These are phyloP conservation scores for Aspergillus alliaceus DNA, from an alignment of 2,329 filamentous ascomycete genomes.

Conservation along the genomic window DNA sequence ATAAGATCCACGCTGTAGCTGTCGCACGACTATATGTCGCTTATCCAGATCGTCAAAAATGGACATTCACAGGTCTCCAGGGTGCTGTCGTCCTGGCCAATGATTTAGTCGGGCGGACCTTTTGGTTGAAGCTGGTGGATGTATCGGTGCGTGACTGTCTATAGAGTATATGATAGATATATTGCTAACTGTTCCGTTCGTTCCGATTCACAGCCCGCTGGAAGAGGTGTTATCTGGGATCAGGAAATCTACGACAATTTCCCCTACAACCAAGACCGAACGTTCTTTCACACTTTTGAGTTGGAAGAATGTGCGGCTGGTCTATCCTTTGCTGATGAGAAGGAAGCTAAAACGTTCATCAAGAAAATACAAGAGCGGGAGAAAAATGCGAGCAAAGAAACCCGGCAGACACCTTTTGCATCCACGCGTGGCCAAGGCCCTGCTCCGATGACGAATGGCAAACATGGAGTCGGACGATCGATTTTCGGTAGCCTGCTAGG, in stretches of 20 bases:
- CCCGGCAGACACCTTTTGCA: constrained; percentile 72
- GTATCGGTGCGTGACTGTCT: constrained; percentile 71
- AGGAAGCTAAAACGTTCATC: constrained; percentile 93
- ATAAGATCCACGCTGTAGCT: constrained; percentile 96
- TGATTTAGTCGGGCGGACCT: constrained; percentile 91
- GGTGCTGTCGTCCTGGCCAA: constrained; percentile 89
- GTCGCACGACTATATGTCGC: constrained; percentile 93
- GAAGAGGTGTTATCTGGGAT: constrained; percentile 89
- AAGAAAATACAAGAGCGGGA: constrained; percentile 97
- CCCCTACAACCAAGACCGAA: constrained; percentile 92
- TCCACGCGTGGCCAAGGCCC: constrained; percentile 50
- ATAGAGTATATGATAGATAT: neutral
- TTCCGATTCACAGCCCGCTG: constrained; percentile 59
- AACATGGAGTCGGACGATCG: constrained; percentile 50
- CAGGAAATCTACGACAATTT: constrained; percentile 97
- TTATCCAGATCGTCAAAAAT: constrained; percentile 80
- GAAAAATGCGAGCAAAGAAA: constrained; percentile 91
- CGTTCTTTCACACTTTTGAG: constrained; percentile 97
- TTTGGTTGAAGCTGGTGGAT: constrained; percentile 97
- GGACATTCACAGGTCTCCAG: constrained; percentile 92
- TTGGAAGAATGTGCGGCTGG: constrained; percentile 88
- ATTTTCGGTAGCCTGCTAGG: constrained; percentile 53
- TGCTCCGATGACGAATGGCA: constrained; percentile 43
- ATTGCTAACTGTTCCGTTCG: constrained; percentile 9
- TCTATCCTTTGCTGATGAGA: constrained; percentile 92